Conservation (phyloP, 2,329 filamentous ascomycete genomes). For the Neocucurbitaria cava region DNA sequence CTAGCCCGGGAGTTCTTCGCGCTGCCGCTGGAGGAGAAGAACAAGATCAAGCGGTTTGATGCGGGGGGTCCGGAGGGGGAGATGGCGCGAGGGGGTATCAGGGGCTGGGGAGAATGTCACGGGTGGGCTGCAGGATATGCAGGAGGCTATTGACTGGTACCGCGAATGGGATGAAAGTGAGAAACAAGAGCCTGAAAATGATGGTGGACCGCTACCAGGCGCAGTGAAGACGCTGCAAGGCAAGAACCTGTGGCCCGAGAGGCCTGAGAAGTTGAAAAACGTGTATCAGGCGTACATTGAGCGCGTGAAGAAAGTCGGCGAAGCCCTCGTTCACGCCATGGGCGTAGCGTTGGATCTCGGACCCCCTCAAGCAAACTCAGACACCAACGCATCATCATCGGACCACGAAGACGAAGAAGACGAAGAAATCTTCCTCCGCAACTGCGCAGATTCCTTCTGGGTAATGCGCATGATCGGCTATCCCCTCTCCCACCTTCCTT, state of each 20-base stretch:
- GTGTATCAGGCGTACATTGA: conserved; percentile 45
- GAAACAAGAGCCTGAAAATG: conserved; percentile 18
- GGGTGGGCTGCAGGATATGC: conserved; percentile 41
- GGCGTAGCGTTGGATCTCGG: conserved; percentile 45
- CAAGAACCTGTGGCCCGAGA: conserved; percentile 52
- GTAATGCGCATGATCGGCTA: conserved; percentile 52
- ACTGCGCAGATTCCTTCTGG: conserved; percentile 47
- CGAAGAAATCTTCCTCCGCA: conserved; percentile 40
- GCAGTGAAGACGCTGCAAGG: conserved; percentile 48
- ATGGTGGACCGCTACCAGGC: conserved; percentile 21
- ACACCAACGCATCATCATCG: not conserved
- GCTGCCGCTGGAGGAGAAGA: conserved; percentile 35
- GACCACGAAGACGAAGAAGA: conserved; percentile 21
- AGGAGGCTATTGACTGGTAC: conserved; percentile 52
- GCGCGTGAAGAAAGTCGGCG: conserved; percentile 37
- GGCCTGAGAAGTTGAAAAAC: conserved; percentile 34
- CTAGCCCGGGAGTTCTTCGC: conserved; percentile 48
- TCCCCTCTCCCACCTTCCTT: conserved; percentile 34
- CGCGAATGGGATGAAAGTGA: conserved; percentile 38
- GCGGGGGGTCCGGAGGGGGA: conserved; percentile 40
- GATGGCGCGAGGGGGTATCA: conserved; percentile 50
- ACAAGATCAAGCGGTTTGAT: conserved; percentile 44
- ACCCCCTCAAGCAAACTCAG: not conserved
- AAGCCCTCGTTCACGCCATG: conserved; percentile 48
- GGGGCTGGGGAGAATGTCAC: conserved; percentile 49